Evolutionary conservation across 352 stramenopile genomes (phyloP), one percentile per base, ranked within the genome.

Genomic region (Phytophthora pisi): DNA sequence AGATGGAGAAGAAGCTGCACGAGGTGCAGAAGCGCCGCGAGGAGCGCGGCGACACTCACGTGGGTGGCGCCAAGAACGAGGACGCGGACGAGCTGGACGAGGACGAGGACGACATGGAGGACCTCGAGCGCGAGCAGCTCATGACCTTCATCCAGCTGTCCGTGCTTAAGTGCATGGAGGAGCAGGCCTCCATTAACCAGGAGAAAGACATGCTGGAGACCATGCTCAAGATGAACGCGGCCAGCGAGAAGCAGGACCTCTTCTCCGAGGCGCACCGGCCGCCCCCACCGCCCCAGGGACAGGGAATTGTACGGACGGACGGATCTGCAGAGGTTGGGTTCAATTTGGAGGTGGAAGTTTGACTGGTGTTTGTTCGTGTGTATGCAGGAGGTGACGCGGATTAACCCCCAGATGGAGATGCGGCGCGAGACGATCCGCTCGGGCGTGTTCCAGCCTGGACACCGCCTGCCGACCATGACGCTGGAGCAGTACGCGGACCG

Each of bases 401-500:
- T 96, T 64, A 92, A 93, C 47, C 84, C 85, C 28, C 82, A 90
- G 74, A 89, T 96, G 65, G 83, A 93, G 60, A 95, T 96, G 83
- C 77, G 78, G n/a, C 82, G 84, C n/a, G 88, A 97, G 66, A 88
- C 79, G n/a, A 78, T 97, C 60, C 82, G 84, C 15, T 91, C 86
- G 40, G 64, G 82, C 8, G 96, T 99, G 20, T 99, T 99, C 81
- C 86, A 97, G 69, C 96, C 96, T 26, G 90, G 90, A n/a, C 97
- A 98, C 78, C 97, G 96, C 55, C 83, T 97, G 56, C 97, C 97
- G 15, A 99, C 96, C 18, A 98, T 99, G 92, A 92, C 91, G 46
- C 72, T 99, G 15, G 88, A 98, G 53, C 94, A 98, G 70, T 91
- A 98, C 57, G 97, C 82, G 5, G 90, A 98, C 43, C 76, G 79